Evolutionary conservation across 2,329 filamentous ascomycete genomes (phyloP).

Genomic region (Blastomyces emzantsi): DNA sequence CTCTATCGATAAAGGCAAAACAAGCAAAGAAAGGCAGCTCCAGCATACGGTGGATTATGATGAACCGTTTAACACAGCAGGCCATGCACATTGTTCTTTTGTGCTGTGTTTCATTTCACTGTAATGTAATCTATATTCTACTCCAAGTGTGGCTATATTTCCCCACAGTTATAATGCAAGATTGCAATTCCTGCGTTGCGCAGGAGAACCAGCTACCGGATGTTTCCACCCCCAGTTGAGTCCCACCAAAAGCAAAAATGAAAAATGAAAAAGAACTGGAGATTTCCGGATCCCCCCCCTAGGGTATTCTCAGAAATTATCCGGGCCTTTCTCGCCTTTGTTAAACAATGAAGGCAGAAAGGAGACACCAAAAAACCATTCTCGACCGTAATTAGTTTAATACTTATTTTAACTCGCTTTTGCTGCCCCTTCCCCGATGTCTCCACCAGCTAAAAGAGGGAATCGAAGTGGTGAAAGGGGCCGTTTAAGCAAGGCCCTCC

Average conservation of each 20-base stretch:
- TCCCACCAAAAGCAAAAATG: neutral
- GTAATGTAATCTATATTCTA: neutral
- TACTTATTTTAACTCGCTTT: neutral
- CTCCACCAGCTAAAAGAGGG: neutral
- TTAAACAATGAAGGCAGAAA: neutral
- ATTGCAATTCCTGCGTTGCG: neutral
- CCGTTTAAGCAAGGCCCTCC: neutral
- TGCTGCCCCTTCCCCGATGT: too few relatives aligned
- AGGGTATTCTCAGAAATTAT: neutral
- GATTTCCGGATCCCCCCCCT: neutral
- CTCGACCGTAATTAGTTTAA: neutral
- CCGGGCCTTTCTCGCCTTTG: neutral
- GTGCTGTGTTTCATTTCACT: neutral
- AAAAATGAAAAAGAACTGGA: neutral
- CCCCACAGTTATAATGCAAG: neutral
- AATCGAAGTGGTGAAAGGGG: neutral
- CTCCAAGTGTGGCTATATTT: neutral
- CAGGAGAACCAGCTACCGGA: neutral
- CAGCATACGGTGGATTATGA: too few relatives aligned
- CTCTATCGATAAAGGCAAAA: neutral
- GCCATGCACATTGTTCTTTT: neutral
- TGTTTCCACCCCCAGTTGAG: neutral
- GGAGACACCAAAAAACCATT: neutral
- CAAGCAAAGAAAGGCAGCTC: neutral
- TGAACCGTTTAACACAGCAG: neutral